These are phyloP conservation scores for Fusarium brevicatenulatum DNA, from an alignment of 2,329 filamentous ascomycete genomes.

Conservation along the genomic window DNA sequence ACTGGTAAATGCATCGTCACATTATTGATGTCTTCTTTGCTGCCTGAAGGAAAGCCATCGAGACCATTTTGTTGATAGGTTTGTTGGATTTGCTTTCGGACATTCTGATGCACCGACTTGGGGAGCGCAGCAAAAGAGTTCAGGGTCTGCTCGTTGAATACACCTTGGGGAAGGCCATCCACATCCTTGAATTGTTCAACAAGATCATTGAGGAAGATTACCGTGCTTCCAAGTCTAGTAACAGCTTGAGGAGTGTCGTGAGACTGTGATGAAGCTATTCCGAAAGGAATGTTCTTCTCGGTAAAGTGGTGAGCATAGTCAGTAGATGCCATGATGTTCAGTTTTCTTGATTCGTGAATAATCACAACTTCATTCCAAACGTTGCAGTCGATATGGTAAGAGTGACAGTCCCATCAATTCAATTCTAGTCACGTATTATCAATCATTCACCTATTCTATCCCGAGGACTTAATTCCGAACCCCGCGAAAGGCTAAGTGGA, in stretches of 20 bases:
- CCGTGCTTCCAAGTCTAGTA: slow-evolving; percentile 60
- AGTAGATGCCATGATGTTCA: neutral
- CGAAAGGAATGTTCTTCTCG: slow-evolving; percentile 63
- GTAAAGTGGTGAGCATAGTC: slow-evolving; percentile 56
- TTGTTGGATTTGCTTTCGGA: slow-evolving; percentile 2
- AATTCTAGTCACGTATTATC: neutral
- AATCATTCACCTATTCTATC: neutral
- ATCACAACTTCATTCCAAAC: rapidly evolving
- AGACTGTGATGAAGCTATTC: slow-evolving; percentile 56
- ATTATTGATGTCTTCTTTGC: slow-evolving; percentile 23
- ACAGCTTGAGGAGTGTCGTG: slow-evolving; percentile 56
- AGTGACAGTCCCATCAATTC: neutral
- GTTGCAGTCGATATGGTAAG: rapidly evolving
- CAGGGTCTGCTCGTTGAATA: slow-evolving; percentile 1
- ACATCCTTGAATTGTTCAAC: slow-evolving; percentile 44
- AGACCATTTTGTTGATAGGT: neutral
- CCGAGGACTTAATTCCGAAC: neutral
- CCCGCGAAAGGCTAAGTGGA: neutral
- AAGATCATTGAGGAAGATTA: slow-evolving; percentile 63
- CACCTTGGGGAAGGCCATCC: slow-evolving; percentile 28
- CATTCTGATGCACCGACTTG: neutral
- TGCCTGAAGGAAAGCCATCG: slow-evolving; percentile 3
- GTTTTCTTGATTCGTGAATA: rapidly evolving
- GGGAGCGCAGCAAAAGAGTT: slow-evolving; percentile 22
- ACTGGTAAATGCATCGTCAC: slow-evolving; percentile 63